phyloP scores from a whole-genome alignment of 176 grass and related monocot species.

The Poa pratensis region DNA sequence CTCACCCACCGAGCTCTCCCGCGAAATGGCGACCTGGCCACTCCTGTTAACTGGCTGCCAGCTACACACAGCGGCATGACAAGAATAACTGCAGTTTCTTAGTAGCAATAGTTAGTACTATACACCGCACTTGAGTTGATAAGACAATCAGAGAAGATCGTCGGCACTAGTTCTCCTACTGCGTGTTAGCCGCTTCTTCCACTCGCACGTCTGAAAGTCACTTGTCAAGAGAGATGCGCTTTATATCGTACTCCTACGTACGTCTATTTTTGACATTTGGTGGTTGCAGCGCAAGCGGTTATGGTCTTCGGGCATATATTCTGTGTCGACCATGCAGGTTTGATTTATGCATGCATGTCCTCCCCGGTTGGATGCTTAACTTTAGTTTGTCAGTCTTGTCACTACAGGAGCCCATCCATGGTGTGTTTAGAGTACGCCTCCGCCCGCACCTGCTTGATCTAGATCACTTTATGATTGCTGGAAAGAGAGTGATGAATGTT shows the following conservation, averaged over 20 bases:
- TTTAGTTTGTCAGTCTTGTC: too few species aligned
- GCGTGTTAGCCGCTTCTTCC: not conserved
- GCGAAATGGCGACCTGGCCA: constrained; percentile 32
- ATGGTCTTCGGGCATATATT: constrained; percentile 12
- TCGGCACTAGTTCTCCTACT: not conserved
- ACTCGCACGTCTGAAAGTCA: constrained; percentile 35
- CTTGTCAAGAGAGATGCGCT: not conserved
- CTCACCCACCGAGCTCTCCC: constrained; percentile 33
- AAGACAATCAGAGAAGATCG: not conserved
- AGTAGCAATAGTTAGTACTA: not conserved
- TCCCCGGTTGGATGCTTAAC: not conserved
- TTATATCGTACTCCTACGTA: not conserved
- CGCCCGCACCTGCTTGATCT: too few species aligned
- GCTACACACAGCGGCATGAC: not conserved
- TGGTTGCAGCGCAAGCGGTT: not conserved
- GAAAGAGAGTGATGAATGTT: too few species aligned
- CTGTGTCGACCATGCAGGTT: constrained; percentile 33
- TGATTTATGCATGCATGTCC: constrained; percentile 10
- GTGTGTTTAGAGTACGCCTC: too few species aligned
- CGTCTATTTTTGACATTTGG: not conserved
- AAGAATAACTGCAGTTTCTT: not conserved
- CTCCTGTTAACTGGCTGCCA: not conserved
- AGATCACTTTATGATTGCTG: too few species aligned
- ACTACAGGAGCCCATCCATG: too few species aligned
- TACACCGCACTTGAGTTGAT: not conserved